These are phyloP conservation scores for Aureococcus anophagefferens DNA, from an alignment of 108 stramenopile species.

Conservation along the genomic window DNA sequence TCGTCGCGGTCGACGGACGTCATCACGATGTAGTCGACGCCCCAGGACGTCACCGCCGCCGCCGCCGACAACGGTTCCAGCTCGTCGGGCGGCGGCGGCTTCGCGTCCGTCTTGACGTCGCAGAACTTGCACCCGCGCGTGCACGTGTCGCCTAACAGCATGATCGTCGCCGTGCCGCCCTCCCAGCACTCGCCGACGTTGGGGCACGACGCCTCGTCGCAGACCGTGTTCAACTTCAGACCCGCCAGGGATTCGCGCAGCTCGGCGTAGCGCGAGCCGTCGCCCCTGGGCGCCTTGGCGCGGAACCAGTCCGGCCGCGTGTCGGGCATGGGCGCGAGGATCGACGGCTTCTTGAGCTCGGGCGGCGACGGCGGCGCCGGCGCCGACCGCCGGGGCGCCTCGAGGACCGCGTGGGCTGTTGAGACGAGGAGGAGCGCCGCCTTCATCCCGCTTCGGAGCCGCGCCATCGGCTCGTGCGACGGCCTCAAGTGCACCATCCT, in stretches of 20 bases:
- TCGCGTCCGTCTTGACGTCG: slow-evolving; percentile 78
- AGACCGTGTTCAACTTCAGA: slow-evolving; percentile 64
- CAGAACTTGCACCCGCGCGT: slow-evolving; percentile 97
- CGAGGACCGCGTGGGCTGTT: too few species aligned
- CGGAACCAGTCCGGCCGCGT: slow-evolving; percentile 62
- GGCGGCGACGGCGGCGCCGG: too few species aligned
- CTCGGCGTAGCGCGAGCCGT: slow-evolving; percentile 3
- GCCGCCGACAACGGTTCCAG: slow-evolving; percentile 91
- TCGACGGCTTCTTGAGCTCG: too few species aligned
- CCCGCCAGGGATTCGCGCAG: neutral
- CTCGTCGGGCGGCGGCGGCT: slow-evolving; percentile 86
- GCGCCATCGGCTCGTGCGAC: too few species aligned
- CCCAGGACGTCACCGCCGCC: slow-evolving; percentile 83
- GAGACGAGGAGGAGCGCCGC: too few species aligned
- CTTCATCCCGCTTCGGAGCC: too few species aligned
- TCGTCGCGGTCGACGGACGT: slow-evolving; percentile 94
- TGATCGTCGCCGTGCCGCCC: slow-evolving; percentile 97
- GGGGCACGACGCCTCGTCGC: slow-evolving; percentile 97
- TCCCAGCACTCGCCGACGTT: slow-evolving; percentile 99
- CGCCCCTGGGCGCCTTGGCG: slow-evolving; percentile 49
- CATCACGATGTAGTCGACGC: slow-evolving; percentile 93
- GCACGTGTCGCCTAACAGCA: slow-evolving; percentile 97
- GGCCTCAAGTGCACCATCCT: too few species aligned
- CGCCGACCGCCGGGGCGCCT: too few species aligned
- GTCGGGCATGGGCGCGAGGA: slow-evolving; percentile 70